Evolutionary conservation across 148 eudicot genomes (phyloP).

Genomic region (Amaranthus cruentus): DNA sequence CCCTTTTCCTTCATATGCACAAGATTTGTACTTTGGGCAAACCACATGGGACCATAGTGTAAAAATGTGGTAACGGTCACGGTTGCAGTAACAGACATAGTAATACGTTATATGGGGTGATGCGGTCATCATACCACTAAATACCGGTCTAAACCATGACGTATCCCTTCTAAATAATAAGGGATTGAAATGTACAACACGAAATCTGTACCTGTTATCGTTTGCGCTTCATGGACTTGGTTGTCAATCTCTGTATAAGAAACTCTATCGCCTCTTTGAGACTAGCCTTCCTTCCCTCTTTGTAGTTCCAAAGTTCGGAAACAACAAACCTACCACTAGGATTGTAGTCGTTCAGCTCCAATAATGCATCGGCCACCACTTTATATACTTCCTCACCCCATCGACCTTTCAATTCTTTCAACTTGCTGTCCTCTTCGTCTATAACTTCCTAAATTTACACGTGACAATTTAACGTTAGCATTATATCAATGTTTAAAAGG

Average conservation of each 20-base stretch:
- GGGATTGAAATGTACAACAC: background rate
- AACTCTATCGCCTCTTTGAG: slow-evolving; percentile 45
- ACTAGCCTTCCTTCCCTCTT: slow-evolving; percentile 46
- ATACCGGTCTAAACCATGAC: background rate
- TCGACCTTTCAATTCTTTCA: slow-evolving; percentile 35
- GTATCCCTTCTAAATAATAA: background rate
- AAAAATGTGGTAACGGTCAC: background rate
- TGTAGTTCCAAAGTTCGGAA: slow-evolving; percentile 44
- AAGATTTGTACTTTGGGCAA: too few species aligned
- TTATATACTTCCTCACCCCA: slow-evolving; percentile 45
- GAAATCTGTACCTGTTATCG: slow-evolving; percentile 13
- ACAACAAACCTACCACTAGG: slow-evolving; percentile 55
- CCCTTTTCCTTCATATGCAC: too few species aligned
- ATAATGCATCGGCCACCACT: slow-evolving; percentile 36
- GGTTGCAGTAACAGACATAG: background rate
- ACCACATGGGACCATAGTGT: background rate
- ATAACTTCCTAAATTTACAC: slow-evolving; percentile 35
- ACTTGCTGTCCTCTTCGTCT: slow-evolving; percentile 36
- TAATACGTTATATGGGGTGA: background rate
- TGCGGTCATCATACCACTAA: too few species aligned
- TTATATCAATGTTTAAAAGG: background rate
- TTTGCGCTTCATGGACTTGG: slow-evolving; percentile 36
- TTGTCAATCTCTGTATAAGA: slow-evolving; percentile 33
- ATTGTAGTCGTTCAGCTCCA: slow-evolving; percentile 52
- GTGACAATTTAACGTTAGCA: background rate